Percentiles rank a stretch among this genome's conserved stretches.
phyloP scores from a whole-genome alignment of 73 alveolate species.

The Symbiodinium pilosum region DNA sequence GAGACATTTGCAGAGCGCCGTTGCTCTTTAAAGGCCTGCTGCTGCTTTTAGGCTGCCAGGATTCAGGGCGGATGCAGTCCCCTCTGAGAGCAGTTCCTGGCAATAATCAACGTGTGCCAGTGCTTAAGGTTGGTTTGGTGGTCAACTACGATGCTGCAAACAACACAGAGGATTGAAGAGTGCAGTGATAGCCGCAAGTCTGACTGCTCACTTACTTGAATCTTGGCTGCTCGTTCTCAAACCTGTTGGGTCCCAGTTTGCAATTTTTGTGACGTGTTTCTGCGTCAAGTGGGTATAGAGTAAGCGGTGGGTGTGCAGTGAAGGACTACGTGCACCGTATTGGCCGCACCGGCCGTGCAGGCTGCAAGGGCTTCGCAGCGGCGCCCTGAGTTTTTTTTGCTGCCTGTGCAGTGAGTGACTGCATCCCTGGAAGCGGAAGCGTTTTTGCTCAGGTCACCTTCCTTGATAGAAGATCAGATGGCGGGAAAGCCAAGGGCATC shows the following conservation, averaged over 20 bases:
- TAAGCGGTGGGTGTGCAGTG: no score
- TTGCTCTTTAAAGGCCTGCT: no score
- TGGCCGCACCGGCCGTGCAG: slow-evolving; percentile 99
- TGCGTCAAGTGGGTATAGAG: no score
- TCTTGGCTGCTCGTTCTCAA: no score
- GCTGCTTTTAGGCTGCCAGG: no score
- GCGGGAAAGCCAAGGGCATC: slow-evolving; percentile 85
- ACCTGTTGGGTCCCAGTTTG: no score
- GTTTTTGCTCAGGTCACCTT: slow-evolving; percentile 77
- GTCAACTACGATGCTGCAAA: slow-evolving; percentile 91
- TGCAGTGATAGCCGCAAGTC: background rate
- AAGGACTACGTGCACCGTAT: slow-evolving; percentile 99
- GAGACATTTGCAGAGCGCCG: no score
- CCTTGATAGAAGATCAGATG: slow-evolving; percentile 63
- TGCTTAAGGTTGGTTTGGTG: slow-evolving; percentile 54
- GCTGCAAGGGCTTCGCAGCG: slow-evolving; percentile 96
- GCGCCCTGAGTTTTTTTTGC: background rate
- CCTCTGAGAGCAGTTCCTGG: no score
- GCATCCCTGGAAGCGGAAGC: background rate
- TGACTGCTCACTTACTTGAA: no score
- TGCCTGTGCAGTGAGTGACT: background rate
- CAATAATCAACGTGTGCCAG: no score
- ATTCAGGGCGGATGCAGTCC: no score
- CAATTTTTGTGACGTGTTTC: no score
- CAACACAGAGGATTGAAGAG: slow-evolving; percentile 59